Base-by-base conservation (phyloP, 2,329 filamentous ascomycete species). In the Aureobasidium sp. region DNA sequence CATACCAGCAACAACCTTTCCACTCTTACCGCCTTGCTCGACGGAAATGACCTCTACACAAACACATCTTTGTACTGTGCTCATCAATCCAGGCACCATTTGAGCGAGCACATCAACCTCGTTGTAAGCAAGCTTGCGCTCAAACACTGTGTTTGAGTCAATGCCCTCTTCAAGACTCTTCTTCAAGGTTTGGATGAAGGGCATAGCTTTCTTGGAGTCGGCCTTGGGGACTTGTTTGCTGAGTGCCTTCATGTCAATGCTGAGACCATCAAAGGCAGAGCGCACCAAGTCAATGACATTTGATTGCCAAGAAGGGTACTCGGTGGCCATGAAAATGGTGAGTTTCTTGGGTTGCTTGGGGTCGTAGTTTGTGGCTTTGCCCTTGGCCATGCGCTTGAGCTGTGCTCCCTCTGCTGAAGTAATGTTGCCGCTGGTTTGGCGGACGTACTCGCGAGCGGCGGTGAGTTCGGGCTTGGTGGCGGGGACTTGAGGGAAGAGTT, bases 141-240 rank as follows among this genome's bases (percentile, higher is more conserved):
- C 86, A 70, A 97, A 86, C 9, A 97, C 90, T 2, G 77, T 80
- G 29, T 82, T 79, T 1, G 84, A 78, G 64, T 89, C 88, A 32
- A 70, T 64, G 54, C 81, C 80, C 41, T 73, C 72, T 62, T 91
- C 81, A 61, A 99, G 82, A 57, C 90, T 85, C 74, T 84, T 89
- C 86, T 97, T 97, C 63, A 97, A 79, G 7, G 74, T 77, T 77
- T 97, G 92, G 55, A 97, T 87, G 71, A 97, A 97, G 0, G 94
- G 94, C 93, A 97, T 97, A 2, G 91, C 93, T 78, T 95, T 94
- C 85, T 97, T 99, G 82, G 91, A 91, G 77, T 95, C 90, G 71
- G 91, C 81, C 80, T 96, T 96, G 67, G 85, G 85, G 62, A 97
- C 87, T 70, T 86, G 83, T 67, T 85, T 86, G 69, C 86, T 89